Base-by-base conservation (phyloP, 2,329 filamentous ascomycete genomes). In the Trichophyton benhamiae region DNA sequence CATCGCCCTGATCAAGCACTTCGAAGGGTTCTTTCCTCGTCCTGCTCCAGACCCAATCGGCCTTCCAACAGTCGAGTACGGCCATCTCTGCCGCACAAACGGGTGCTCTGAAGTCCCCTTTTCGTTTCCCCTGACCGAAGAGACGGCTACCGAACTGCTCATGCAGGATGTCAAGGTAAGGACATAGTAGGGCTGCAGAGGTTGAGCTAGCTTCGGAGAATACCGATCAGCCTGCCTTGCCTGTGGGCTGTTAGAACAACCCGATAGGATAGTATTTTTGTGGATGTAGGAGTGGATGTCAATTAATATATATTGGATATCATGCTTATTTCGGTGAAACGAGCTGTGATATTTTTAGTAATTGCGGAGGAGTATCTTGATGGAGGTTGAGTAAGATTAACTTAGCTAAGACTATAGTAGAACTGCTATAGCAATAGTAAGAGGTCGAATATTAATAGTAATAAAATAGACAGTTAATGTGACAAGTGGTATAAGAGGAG, bases 51-150 rank as follows among this genome's bases (percentile, higher is more conserved):
- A 81, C 62, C 75, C 78, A 15, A 73, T 75, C 44, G 78, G 78
- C 25, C 69, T 76, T 20, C 77, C 78, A 0, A 81, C 78, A 3
- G 75, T 81, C 0, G 79, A 79, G 2, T 81, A 80, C 63, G 79
- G 79, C 15, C 80, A 81, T 65, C 70, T 78, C 8, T 82, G 79
- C 69, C 62, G 67, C 36, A 70, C 74, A 4, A 63, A 68, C 3
- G 41, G 41, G 5, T 44, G 41, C 41, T 13, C 15, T 17, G 41
- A 44, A n/a, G 41, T 44, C 15, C n/a, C 41, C 15, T 44, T 44
- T n/a, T n/a, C 41, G 4, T 44, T 44, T 15, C n/a, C n/a, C n/a
- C 2, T 44, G n/a, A 44, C 41, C n/a, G 41, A 44, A 44, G 41
- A 44, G 13, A n/a, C 41, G 5, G 41, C 41, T n/a, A 44, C 41